These are phyloP conservation scores for Neurospora sp. DNA, from an alignment of 495 filamentous ascomycete species.

Conservation along the genomic window DNA sequence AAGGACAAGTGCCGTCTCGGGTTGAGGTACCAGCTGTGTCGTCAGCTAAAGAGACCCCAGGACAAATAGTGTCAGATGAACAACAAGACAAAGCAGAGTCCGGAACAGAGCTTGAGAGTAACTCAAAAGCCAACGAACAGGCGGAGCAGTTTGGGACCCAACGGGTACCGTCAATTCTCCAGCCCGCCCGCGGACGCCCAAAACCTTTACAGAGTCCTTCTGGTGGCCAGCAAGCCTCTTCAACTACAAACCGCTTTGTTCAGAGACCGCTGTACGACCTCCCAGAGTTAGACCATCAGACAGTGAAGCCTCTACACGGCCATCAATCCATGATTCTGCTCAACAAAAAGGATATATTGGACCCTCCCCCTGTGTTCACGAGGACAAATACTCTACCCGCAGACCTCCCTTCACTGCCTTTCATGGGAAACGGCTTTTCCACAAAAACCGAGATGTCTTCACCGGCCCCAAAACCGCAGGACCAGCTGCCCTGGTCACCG, in stretches of 20 bases:
- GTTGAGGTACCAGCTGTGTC: conserved; percentile 6
- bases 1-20: background rate
- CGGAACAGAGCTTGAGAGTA: background rate
- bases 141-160: conserved; percentile 1
- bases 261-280: conserved; percentile 12
- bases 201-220: conserved; percentile 5
- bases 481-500: background rate
- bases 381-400: conserved; percentile 21
- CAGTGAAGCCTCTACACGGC: conserved; percentile 8
- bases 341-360: background rate
- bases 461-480: conserved; percentile 4
- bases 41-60: conserved; percentile 2
- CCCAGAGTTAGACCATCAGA: conserved; percentile 8
- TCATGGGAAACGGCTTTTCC: conserved; percentile 10
- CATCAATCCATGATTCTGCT: background rate
- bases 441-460: background rate
- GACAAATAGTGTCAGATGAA: background rate
- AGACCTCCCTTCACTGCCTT: conserved; percentile 19
- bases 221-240: conserved; percentile 3
- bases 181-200: conserved; percentile 23
- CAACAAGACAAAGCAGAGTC: conserved; percentile 4
- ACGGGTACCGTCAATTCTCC: conserved; percentile 24
- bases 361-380: conserved; percentile 1
- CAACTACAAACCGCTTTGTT: conserved; percentile 5
- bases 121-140: background rate